Conservation (phyloP, 1,284 basidiomycete species). For the Golubevia sp. region DNA sequence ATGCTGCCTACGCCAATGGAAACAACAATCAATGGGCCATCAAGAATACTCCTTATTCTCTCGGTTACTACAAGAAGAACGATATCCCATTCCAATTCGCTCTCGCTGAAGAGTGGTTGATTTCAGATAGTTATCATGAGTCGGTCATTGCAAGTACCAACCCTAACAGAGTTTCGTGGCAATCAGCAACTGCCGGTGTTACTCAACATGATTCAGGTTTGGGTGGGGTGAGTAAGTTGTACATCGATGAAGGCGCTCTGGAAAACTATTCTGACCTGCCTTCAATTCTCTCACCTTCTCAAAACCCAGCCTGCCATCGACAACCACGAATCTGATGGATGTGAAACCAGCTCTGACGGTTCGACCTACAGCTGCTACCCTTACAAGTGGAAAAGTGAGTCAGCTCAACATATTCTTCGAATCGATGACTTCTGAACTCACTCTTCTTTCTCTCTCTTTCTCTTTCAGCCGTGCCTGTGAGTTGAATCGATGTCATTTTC, state of each 20-base stretch:
- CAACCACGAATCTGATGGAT: constrained; percentile 16
- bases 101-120: constrained; percentile 19
- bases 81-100: constrained; percentile 25
- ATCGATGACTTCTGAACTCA: too few relatives aligned
- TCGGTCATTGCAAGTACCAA: constrained; percentile 23
- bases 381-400: constrained; percentile 24
- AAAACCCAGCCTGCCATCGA: constrained; percentile 19
- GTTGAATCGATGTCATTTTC: too few relatives aligned
- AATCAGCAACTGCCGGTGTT: constrained; percentile 13
- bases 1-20: constrained; percentile 24
- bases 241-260: too few relatives aligned
- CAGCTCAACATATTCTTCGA: too few relatives aligned
- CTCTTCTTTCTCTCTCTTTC: too few relatives aligned
- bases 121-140: constrained; percentile 28
- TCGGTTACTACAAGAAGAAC: constrained; percentile 24
- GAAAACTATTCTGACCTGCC: too few relatives aligned
- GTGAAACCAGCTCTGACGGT: constrained; percentile 15
- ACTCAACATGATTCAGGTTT: too few relatives aligned
- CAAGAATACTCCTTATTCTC: constrained; percentile 25
- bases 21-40: constrained; percentile 21
- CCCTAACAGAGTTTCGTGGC: constrained; percentile 29
- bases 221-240: too few relatives aligned
- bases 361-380: constrained; percentile 20
- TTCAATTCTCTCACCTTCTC: too few relatives aligned
- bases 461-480: too few relatives aligned